Evolutionary conservation across 345 rosid genomes (phyloP), one percentile per base, ranked within the genome.

Genomic region (Aethionema arabicum): DNA sequence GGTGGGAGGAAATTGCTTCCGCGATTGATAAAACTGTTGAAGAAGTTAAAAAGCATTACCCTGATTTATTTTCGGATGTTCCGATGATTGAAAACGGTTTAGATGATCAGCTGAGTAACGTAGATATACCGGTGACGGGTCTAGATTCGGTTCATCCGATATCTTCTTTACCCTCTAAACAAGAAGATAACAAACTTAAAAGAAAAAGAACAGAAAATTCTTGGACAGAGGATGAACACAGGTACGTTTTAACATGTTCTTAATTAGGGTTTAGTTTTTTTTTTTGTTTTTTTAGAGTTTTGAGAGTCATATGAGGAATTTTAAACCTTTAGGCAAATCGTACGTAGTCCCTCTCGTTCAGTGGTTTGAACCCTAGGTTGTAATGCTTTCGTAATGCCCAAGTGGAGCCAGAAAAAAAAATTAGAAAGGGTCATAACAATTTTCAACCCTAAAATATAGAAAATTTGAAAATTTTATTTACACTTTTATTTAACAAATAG

Each of bases 201-300:
- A 21, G 27, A 79, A 83, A 83, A 73, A 93, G 96, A 37, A n/a
- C n/a, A n/a, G n/a, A n/a, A n/a, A 82, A 81, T 10, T 95, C 96
- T 5, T 74, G 77, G 77, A 51, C 74, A 0, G 77, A 74, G 30
- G 35, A 63, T 15, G 77, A 74, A 57, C 77, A 74, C 70, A 74
- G 52, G 62, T 57, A 3, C 5, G 3, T 21, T 31, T 31, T 6
- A 10, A 32, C 61, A 11, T 5, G 5, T 37, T 35, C 42, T 31
- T 4, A 8, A 12, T 31, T 33, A n/a, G 3, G 12, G 42, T 43
- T 67, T 54, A 62, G 63, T 59, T 68, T 57, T n/a, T 68, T 51
- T 35, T 42, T 57, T 67, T 8, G 67, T 30, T 8, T 48, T 21
- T 40, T 21, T 8, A 10, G 47, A 29, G 5, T 14, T 27, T 11